Evolutionary conservation across 306 rosid species (phyloP), one percentile per base, ranked within the genome.

Genomic region (Abrus precatorius): DNA sequence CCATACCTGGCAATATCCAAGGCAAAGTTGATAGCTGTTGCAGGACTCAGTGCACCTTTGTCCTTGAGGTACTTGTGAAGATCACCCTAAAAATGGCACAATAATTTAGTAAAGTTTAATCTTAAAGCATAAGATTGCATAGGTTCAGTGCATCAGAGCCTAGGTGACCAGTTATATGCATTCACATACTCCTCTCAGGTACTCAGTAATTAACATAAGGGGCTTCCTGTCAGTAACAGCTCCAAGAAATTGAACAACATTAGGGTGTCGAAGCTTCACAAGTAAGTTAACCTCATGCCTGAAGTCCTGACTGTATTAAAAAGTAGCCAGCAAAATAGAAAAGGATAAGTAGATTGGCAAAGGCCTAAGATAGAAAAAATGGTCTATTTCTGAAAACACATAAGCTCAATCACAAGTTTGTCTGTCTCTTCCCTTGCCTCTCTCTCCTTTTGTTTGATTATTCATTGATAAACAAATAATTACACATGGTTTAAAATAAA

Each of bases 191-290:
- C 98, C 98, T 89, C 97, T 86, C 69, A 94, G 88, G 83, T 90
- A 94, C 87, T 94, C 98, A 3, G 96, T 94, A 74, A 94, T 83
- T 82, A 94, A 74, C 98, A 94, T 90, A 66, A 94, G 92, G 68
- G 98, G 98, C 86, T 92, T 94, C 85, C 79, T 88, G 14, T 94
- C 94, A 0, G 97, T 94, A 80, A 94, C 98, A 73, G 98, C 98
- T 86, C 98, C 98, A 78, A 94, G 98, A 83, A 94, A 94, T 86
- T 94, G 98, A 69, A 94, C 98, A 48, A 94, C 84, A 83, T 94
- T 94, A 40, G 98, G 98, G 61, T 94, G 98, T 57, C 97, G 98
- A 85, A 94, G 94, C 94, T 94, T 94, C 90, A 94, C 96, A 48
- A 94, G 92, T 86, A 94, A 86, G 76, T 83, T 91, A 72, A 94